Evolutionary conservation across 1,139 yeast species (phyloP).

Genomic region (Pichia sp.): DNA sequence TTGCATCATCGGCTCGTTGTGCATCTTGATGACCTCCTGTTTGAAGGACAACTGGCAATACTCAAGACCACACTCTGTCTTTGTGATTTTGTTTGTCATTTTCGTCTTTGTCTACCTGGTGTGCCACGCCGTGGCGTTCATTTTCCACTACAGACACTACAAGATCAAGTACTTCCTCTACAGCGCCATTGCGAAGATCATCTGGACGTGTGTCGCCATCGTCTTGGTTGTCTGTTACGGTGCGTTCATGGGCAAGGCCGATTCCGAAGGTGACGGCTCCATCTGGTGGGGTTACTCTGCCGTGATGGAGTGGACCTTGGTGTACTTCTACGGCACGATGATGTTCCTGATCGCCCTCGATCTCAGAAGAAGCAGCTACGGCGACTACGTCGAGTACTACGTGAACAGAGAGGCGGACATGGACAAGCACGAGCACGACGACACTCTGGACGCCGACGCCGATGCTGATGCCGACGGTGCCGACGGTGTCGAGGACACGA

Average conservation of each 20-base stretch:
- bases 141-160: constrained; percentile 51
- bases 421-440: too few species aligned
- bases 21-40: constrained; percentile 71
- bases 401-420: constrained; percentile 9
- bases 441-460: too few species aligned
- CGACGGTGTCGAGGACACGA: too few species aligned
- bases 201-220: constrained; percentile 72
- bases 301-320: constrained; percentile 79
- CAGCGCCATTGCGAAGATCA: constrained; percentile 51
- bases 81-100: constrained; percentile 75
- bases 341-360: constrained; percentile 68
- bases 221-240: constrained; percentile 73
- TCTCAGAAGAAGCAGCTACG: constrained; percentile 34
- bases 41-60: constrained; percentile 60
- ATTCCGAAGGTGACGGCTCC: constrained; percentile 31
- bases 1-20: constrained; percentile 70
- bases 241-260: constrained; percentile 38
- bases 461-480: too few species aligned
- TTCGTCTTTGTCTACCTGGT: constrained; percentile 64
- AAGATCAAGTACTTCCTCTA: constrained; percentile 39
- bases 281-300: constrained; percentile 44
- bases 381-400: constrained; percentile 15
- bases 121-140: constrained; percentile 59
- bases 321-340: constrained; percentile 79
- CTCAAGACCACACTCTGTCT: constrained; percentile 60